Conservation (phyloP, 2,329 filamentous ascomycete species). For the Dichotomopilus funicola region DNA sequence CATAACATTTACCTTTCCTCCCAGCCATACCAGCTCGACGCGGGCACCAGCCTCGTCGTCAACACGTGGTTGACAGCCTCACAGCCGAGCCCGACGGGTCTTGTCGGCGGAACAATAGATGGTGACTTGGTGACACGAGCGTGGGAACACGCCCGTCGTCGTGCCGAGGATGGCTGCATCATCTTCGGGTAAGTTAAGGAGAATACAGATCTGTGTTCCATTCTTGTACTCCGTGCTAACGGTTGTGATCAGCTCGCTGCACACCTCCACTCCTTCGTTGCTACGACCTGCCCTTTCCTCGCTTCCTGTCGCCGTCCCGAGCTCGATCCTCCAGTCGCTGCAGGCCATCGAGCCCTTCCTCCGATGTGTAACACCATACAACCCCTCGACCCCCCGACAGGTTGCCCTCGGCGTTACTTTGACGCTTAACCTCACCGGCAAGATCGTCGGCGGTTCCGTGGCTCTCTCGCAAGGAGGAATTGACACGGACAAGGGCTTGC, state of each 20-base stretch:
- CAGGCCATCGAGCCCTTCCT: slow-evolving; percentile 81
- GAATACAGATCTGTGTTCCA: too few relatives aligned
- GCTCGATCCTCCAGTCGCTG: slow-evolving; percentile 68
- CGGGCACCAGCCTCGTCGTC: slow-evolving; percentile 83
- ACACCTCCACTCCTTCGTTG: slow-evolving; percentile 80
- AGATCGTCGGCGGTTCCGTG: slow-evolving; percentile 66
- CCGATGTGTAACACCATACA: slow-evolving; percentile 78
- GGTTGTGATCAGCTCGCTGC: slow-evolving; percentile 60
- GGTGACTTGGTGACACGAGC: slow-evolving; percentile 68
- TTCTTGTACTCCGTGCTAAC: slow-evolving; percentile 9
- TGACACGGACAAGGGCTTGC: slow-evolving; percentile 71
- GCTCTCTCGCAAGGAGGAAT: slow-evolving; percentile 82
- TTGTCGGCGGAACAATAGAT: slow-evolving; percentile 73
- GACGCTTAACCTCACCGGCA: slow-evolving; percentile 74
- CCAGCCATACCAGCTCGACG: slow-evolving; percentile 79
- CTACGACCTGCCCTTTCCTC: slow-evolving; percentile 74
- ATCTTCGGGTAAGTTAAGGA: slow-evolving; percentile 63
- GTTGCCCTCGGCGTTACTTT: slow-evolving; percentile 74
- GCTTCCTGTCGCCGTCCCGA: slow-evolving; percentile 72
- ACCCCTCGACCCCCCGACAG: slow-evolving; percentile 76
- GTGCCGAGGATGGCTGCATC: slow-evolving; percentile 93
- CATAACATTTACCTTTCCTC: slow-evolving; percentile 82
- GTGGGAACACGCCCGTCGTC: slow-evolving; percentile 92
- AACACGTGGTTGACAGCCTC: slow-evolving; percentile 90
- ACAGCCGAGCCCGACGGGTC: slow-evolving; percentile 61